Conservation (phyloP, 106 monocot species). For the Dioscorea alata region DNA sequence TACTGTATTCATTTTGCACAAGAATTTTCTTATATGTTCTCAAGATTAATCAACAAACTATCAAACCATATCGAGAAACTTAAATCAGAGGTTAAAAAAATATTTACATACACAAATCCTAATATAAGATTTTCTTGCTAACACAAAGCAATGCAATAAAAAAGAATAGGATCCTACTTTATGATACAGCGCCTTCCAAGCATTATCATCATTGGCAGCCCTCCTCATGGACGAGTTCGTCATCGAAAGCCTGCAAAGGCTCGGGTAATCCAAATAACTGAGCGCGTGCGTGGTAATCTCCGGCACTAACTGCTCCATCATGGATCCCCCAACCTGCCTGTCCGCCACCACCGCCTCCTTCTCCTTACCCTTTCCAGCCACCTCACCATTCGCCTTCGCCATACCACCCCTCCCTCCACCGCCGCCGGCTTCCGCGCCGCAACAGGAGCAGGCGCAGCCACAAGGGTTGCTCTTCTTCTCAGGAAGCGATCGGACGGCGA, state of each 20-base stretch:
- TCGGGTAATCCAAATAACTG: constrained; percentile 40
- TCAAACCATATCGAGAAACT: too few relatives aligned
- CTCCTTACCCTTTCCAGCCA: neutral
- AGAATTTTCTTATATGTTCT: too few relatives aligned
- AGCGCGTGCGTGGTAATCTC: constrained; percentile 46
- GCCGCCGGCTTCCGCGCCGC: neutral
- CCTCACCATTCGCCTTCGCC: neutral
- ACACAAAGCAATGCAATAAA: neutral
- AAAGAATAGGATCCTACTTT: constrained; percentile 19
- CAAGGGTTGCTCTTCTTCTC: neutral
- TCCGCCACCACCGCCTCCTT: constrained; percentile 2
- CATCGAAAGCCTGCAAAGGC: constrained; percentile 45
- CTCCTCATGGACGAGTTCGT: constrained; percentile 49
- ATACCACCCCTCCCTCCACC: neutral
- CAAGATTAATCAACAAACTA: too few relatives aligned
- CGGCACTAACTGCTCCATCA: constrained; percentile 58
- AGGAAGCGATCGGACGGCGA: neutral
- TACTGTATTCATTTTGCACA: too few relatives aligned
- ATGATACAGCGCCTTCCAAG: constrained; percentile 50
- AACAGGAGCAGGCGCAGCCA: constrained; percentile 7
- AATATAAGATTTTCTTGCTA: too few relatives aligned
- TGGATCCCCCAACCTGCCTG: constrained; percentile 29
- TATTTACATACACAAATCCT: too few relatives aligned
- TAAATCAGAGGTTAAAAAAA: too few relatives aligned
- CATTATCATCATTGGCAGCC: constrained; percentile 44